Evolutionary conservation across 2,329 filamentous ascomycete species (phyloP), one percentile per base, ranked within the genome.

Genomic region (Pyricularia pennisetigena): DNA sequence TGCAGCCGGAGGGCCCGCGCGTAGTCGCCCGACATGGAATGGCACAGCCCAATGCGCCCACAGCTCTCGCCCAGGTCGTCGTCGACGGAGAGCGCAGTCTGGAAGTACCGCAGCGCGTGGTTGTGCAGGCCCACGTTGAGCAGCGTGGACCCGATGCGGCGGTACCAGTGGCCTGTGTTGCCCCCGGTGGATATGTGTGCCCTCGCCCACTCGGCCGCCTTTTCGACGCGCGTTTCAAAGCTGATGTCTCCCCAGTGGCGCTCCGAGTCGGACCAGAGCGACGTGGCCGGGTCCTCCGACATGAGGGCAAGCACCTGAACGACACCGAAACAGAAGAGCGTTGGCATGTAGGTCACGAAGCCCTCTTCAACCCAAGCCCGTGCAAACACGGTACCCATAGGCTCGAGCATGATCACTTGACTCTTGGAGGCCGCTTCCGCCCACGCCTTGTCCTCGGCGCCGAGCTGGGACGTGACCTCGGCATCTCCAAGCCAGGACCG

Each of bases 61-160:
- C 88, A 90, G 69, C 84, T 81, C 72, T 86, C 86, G 65, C 86
- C 85, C 8, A 83, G 74, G 72, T 85, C 85, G 67, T 79, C 76
- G 7, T 71, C 70, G 72, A 86, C 82, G 78, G 86, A 81, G 20
- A 67, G 24, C 2, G 66, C 66, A n/a, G 30, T 67, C 32, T 67
- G 54, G 16, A 67, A 64, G n/a, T 63, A 67, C 30, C 35, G 32
- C 14, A 63, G 26, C 4, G 66, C 66, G 8, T 57, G 57, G 66
- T 61, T 35, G 20, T 67, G 66, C 66, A 67, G 32, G 59, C 66
- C 66, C 16, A 28, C 24, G 66, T 62, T 67, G 23, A 67, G 66
- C 5, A 64, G 30, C 57, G 66, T 67, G 20, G 54, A 62, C 12
- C 66, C 66, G 30, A 67, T 64, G 6, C 66, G 66, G 23, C 66